Evolutionary conservation across 1,139 yeast genomes (phyloP), one percentile per base, ranked within the genome.

Genomic region (Pichia sp.): DNA sequence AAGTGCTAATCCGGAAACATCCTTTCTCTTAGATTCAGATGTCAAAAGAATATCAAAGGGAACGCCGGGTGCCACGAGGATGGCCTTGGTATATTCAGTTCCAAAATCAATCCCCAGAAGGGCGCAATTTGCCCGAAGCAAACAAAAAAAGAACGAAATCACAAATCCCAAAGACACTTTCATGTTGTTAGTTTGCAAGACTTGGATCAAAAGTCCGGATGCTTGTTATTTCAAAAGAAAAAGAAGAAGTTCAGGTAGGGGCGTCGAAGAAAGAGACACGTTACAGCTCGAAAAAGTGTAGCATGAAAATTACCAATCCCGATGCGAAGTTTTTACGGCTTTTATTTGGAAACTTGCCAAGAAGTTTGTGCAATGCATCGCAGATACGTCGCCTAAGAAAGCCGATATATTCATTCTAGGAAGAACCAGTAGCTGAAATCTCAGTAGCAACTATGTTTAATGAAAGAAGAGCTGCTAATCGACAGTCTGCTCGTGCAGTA

Each of bases 21-120:
- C 98, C 68, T 93, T 93, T 57, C 99, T 78, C 70, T 91, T 90
- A 7, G 97, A 88, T 66, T 93, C 98, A 45, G 89, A 86, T 4
- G 97, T 89, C 58, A 93, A 74, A 12, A 93, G 86, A 50, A 93
- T 79, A 65, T 93, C 99, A 67, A 91, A 85, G 20, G 92, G 87
- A 34, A 91, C 82, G 9, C 92, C 90, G 0, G 98, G 98, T 0
- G 97, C 97, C 49, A 95, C 86, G 53, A 93, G 75, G 51, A 87
- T 89, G 1, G 96, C 90, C 69, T 95, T 93, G 41, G 93, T 83
- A 74, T 78, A 87, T 66, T 91, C 95, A 57, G 88, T 87, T 53
- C 99, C 99, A 67, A 80, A 85, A 69, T 93, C 99, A 48, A 93
- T 76, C 31, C 97, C 98, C 51, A 93, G 73, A 17, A 93, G 80